Percentiles rank a stretch among this genome's conserved stretches.
Conservation (phyloP, 768 basidiomycete genomes). For the Lactarius sanguifluus region DNA sequence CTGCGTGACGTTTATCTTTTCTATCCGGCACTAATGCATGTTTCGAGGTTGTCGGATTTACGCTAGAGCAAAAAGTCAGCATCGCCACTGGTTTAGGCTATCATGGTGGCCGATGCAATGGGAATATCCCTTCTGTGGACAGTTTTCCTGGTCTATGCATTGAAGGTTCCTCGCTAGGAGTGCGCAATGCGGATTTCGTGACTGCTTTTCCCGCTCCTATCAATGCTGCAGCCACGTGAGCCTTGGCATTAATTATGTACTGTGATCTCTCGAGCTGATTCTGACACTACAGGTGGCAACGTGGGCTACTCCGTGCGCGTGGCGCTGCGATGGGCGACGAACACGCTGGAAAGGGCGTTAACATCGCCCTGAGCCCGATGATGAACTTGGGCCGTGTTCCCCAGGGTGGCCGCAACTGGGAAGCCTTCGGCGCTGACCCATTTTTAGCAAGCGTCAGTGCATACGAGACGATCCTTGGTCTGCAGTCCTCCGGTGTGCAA, state of each 20-base stretch:
- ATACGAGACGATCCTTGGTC: conserved; percentile 81
- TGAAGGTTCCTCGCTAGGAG: conserved; percentile 75
- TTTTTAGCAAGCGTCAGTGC: conserved; percentile 75
- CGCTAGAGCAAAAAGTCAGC: conserved; percentile 30
- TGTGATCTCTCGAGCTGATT: neutral
- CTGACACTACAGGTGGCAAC: conserved; percentile 58
- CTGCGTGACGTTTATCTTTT: neutral
- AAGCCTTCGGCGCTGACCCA: conserved; percentile 93
- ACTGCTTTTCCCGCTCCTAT: conserved; percentile 84
- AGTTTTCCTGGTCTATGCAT: conserved; percentile 70
- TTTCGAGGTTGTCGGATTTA: conserved; percentile 17
- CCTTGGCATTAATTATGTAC: conserved; percentile 8
- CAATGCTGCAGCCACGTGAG: conserved; percentile 78
- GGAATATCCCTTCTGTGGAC: conserved; percentile 54
- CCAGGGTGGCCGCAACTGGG: conserved; percentile 87
- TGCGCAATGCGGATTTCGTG: conserved; percentile 72
- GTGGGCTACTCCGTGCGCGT: conserved; percentile 70
- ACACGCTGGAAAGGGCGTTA: conserved; percentile 78
- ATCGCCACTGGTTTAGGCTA: conserved; percentile 42
- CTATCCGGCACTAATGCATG: neutral
- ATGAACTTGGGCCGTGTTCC: conserved; percentile 87
- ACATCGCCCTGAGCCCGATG: conserved; percentile 76
- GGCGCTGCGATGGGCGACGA: conserved; percentile 84
- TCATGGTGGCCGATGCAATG: conserved; percentile 65
- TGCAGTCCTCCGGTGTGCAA: conserved; percentile 78